Base-by-base conservation (phyloP, 352 stramenopile species). In the Globisporangium yorkense region DNA sequence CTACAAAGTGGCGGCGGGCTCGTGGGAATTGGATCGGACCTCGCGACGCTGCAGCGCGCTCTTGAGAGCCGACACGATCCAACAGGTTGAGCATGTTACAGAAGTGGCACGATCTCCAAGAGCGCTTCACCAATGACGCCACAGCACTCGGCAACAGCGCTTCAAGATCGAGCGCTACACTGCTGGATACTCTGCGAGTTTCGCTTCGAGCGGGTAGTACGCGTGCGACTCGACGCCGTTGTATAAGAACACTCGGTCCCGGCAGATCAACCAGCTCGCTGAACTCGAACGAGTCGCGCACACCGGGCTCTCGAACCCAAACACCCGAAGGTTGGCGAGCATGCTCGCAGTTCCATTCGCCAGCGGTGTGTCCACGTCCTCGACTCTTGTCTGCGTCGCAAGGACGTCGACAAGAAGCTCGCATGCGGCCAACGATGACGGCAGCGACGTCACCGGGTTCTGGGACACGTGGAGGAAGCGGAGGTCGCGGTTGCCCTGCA, bases 171-270 rank as follows among this genome's bases (percentile, higher is more conserved):
- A 45, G 16, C 29, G 5, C 6, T 16, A 41, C 48, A 27, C 8
- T 18, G 29, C 16, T 18, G 7, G 6, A 4, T 43, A 29, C 31
- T 54, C 48, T 1, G 27, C 48, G 48, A 54, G 48, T 31, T 54
- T 54, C 18, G 48, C 48, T 16, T 40, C 48, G 29, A 54, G 48
- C 20, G 48, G 47, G 13, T 49, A 49, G n/a, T 49, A 49, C n/a
- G 44, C n/a, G 20, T 31, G 20, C 44, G 44, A 49, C 44, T 48
- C 21, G 20, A 49, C 20, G 44, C 44, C 44, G 44, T 31, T 18
- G 20, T 49, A 49, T 4, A 29, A 15, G 44, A 49, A 49, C 3
- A 29, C 44, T 24, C 44, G 44, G 13, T 49, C 20, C 9, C 8
- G n/a, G 44, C 44, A 49, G 44, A 49, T 13, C 21, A 49, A 13